Base-by-base conservation (phyloP, 2,329 filamentous ascomycete genomes). In the Arthrobotrys conoides region DNA sequence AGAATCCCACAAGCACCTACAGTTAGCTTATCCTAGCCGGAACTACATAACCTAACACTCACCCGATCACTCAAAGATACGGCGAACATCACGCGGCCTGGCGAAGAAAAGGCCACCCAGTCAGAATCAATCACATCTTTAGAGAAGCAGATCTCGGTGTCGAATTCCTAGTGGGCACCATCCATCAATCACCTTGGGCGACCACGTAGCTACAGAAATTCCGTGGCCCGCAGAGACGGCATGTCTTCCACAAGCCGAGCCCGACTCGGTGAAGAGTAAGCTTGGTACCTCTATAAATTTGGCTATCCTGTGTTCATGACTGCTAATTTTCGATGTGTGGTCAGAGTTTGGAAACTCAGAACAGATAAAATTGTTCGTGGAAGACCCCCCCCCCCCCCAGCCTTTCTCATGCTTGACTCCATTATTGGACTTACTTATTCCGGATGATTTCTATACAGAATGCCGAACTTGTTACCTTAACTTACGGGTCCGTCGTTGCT, bases 401-500 rank as follows among this genome's bases (percentile, higher is more conserved):
- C 5, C 12, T 33, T 10, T 33, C 46, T n/a, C 24, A 18, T 36
- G 18, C 30, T 12, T 1, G 8, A 24, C 8, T 2, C 30, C 2
- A 38, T 5, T 16, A n/a, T 8, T 14, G 5, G 44, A 10, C 71
- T 68, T 20, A 68, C 33, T 33, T 36, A 22, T n/a, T 18, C 2
- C 16, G 14, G 30, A 27, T 24, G 18, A 9, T n/a, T 38, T 27
- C 10, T 27, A 24, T 36, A 3, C 57, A 82, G 80, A 81, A 97
- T 86, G 93, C 96, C 81, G 96, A 99, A 87, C 89, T 99, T 79
- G 95, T 99, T 66, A 97, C 94, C 55, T 89, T 99, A 83, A 99
- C 96, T 36, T 99, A 99, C 85, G 96, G 96, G 83, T 98, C 96
- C 24, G 96, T 99, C 80, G 96, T 99, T 72, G 93, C 94, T 72